Percentiles rank a stretch among this genome's conserved stretches.
Evolutionary conservation across 768 basidiomycete genomes (phyloP).

Genomic region (Leccinum sublutescens): DNA sequence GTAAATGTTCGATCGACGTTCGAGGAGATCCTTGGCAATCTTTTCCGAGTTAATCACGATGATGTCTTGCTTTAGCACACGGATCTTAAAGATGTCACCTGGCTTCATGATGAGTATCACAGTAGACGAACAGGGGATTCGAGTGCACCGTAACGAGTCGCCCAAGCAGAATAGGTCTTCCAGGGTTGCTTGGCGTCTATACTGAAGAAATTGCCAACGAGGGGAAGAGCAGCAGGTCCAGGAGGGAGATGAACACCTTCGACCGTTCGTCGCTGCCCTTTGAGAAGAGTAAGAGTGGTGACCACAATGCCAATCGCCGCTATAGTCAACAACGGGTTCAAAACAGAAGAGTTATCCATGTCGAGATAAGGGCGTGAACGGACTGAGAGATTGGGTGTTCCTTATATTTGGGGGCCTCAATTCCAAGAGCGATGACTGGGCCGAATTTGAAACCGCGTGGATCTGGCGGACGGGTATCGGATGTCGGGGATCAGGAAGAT

Average conservation of each 20-base stretch:
- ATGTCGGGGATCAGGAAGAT: not conserved
- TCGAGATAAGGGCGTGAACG: not conserved
- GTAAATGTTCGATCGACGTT: conserved; percentile 26
- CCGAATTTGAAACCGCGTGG: too few relatives aligned
- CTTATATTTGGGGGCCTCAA: not conserved
- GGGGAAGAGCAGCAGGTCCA: conserved; percentile 17
- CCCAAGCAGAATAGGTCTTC: conserved; percentile 22
- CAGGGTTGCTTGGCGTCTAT: conserved; percentile 20
- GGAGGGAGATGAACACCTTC: conserved; percentile 13
- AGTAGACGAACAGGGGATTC: not conserved
- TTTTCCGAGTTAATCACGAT: conserved; percentile 27
- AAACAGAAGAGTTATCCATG: not conserved
- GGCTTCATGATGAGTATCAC: not conserved
- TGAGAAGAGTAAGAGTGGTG: not conserved
- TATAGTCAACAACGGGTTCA: not conserved
- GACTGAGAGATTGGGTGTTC: not conserved
- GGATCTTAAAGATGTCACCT: conserved; percentile 22
- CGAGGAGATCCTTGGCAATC: conserved; percentile 29
- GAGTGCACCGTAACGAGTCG: conserved; percentile 14
- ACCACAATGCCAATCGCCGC: not conserved
- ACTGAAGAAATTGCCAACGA: conserved; percentile 17
- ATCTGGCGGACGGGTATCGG: not conserved
- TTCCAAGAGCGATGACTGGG: not conserved
- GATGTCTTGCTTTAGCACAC: conserved; percentile 20
- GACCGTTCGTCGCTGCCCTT: not conserved